Base-by-base conservation (phyloP, 2,329 filamentous ascomycete species). In the Harringtonia aguacate region DNA sequence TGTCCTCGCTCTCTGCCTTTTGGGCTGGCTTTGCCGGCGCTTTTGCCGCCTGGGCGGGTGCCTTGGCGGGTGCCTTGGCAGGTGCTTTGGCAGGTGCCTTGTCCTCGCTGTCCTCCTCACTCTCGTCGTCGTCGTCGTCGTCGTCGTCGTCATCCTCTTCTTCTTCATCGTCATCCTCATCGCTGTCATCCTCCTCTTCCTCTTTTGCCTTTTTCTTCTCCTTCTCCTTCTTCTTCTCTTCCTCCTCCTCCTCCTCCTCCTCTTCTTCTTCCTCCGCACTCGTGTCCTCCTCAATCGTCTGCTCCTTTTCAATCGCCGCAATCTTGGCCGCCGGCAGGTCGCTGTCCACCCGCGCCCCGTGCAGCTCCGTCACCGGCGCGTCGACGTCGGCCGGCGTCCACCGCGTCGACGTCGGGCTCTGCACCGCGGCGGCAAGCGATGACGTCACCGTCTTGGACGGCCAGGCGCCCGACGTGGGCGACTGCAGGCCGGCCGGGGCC, bases 391-490 rank as follows among this genome's bases (percentile, higher is more conserved):
- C 58, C 6, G 63, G 56, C 49, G 62, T 66, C 68, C 67, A 72
- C 39, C 50, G 55, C 29, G 52, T 58, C 40, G 52, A 53, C 29
- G 51, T 55, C 15, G 58, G 69, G 48, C 63, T 67, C 55, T 72
- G 69, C 36, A 70, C 50, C n/a, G 28, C 38, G 10, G 8, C 22
- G 13, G 4, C 31, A 15, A 44, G 21, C 24, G 24, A 10, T 27
- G 7, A 10, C 24, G 24, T 10, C 24, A n/a, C n/a, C n/a, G 9
- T 34, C 15, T 33, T 24, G 17, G 50, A 42, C 43, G 57, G 61
- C 68, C 67, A 70, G n/a, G 65, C 62, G 8, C 63, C 60, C 10
- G 62, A 61, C 8, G 64, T 69, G 1, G 69, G 67, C 1, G 67
- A 70, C 48, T 71, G 69, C 20, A 72, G 59, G 5, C 62, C 63